A percentile compares a stretch with the other conserved stretches of the same genome.
phyloP scores from a whole-genome alignment of 73 alveolate genomes.

The Tetrahymena elliotti region DNA sequence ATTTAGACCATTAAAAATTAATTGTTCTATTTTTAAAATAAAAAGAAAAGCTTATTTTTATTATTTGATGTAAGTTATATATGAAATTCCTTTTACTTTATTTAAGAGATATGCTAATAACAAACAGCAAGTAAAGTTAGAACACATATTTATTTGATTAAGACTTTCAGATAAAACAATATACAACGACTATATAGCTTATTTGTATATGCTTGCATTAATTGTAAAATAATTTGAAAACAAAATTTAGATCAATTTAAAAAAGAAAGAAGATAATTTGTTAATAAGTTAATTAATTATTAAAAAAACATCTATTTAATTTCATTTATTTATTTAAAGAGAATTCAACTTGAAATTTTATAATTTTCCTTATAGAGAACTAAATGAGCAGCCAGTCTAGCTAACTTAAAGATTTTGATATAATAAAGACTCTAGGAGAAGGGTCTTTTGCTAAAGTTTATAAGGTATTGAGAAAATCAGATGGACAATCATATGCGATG shows the following conservation, averaged over 20 bases:
- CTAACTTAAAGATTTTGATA: slow-evolving; percentile 22
- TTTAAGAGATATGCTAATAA: background rate
- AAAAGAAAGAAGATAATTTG: background rate
- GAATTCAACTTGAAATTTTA: background rate
- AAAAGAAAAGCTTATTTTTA: background rate
- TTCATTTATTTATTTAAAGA: background rate
- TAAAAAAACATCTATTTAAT: background rate
- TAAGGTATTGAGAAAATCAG: slow-evolving; percentile 33
- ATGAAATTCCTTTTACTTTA: background rate
- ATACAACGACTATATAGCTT: background rate
- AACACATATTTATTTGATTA: too few species aligned
- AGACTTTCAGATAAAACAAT: background rate
- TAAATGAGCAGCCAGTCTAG: background rate
- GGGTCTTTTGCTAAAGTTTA: slow-evolving; percentile 33
- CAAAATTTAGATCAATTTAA: background rate
- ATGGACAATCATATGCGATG: slow-evolving; percentile 45
- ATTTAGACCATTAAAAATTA: background rate
- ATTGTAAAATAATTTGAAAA: background rate
- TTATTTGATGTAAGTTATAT: background rate
- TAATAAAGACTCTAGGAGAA: slow-evolving; percentile 27
- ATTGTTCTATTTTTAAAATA: background rate
- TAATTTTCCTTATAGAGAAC: background rate
- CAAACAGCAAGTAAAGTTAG: too few species aligned
- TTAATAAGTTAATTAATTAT: too few species aligned
- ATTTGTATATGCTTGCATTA: too few species aligned